Conservation (phyloP, 768 basidiomycete species). For the Pisolithus albus region DNA sequence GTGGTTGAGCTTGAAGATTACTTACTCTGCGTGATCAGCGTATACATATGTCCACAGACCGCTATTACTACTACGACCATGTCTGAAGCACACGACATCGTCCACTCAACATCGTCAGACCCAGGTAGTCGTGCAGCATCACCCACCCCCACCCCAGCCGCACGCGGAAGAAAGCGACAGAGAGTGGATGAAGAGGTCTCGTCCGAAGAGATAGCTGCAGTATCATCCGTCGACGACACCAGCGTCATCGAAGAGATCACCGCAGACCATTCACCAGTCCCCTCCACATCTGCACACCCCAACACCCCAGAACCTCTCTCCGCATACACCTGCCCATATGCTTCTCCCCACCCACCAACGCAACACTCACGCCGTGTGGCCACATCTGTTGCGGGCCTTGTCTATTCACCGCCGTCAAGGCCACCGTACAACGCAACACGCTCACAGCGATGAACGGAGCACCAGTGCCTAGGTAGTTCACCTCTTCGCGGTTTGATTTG, state of each 20-base stretch:
- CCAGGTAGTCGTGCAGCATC: too few relatives aligned
- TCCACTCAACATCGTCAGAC: too few relatives aligned
- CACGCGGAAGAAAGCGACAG: too few relatives aligned
- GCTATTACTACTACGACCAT: too few relatives aligned
- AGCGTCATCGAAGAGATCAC: not conserved
- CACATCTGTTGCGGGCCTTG: slow-evolving; percentile 75
- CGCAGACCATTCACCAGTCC: not conserved
- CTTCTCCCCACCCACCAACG: slow-evolving; percentile 66
- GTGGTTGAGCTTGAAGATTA: too few relatives aligned
- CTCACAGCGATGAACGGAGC: slow-evolving; percentile 24
- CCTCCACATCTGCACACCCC: not conserved
- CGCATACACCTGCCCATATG: slow-evolving; percentile 77
- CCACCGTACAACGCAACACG: slow-evolving; percentile 47
- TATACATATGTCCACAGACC: too few relatives aligned
- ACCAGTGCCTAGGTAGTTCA: slow-evolving; percentile 33
- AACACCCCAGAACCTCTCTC: slow-evolving; percentile 34
- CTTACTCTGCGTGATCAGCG: too few relatives aligned
- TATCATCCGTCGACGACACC: not conserved
- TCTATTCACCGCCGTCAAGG: slow-evolving; percentile 66
- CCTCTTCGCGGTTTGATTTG: not conserved
- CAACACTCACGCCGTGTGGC: slow-evolving; percentile 74
- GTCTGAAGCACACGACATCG: too few relatives aligned
- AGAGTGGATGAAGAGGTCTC: too few relatives aligned
- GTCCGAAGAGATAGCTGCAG: too few relatives aligned
- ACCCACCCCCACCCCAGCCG: too few relatives aligned